Base-by-base conservation (phyloP, 345 rosid species). In the Citrus medica region DNA sequence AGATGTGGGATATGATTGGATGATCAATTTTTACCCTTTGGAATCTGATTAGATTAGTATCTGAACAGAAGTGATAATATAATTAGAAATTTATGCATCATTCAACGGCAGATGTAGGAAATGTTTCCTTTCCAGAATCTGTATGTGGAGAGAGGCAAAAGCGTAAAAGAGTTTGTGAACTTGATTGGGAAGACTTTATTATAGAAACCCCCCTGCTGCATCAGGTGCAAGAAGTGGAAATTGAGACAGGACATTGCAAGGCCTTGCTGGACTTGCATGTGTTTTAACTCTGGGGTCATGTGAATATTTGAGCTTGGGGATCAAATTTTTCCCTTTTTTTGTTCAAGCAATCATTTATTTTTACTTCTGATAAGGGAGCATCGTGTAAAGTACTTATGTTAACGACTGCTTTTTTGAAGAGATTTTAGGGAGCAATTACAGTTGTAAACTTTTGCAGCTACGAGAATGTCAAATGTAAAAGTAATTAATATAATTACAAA, bases 101-200 rank as follows among this genome's bases (percentile, higher is more conserved):
- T 77, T 62, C 76, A 3, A 75, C 13, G 46, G 42, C 28, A 40
- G 81, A n/a, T 71, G 27, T 8, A 67, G 70, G 53, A 42, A 30
- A 72, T 28, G 22, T 30, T 73, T 59, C 38, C 32, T 0, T 64
- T 62, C 22, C 48, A 17, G 82, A 82, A 67, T 70, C 28, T 74
- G 58, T 70, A 46, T 51, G n/a, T 72, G 78, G 76, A 55, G 80
- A 84, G 79, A 90, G 42, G 24, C 33, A 85, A 86, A 89, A 75
- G 81, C 86, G 89, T 51, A 83, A 80, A 65, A 71, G 7, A 56
- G 78, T 17, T 19, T 61, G 60, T 68, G 89, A 79, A 21, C 76
- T 92, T 76, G 94, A 89, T 85, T 92, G 96, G 97, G 97, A 93
- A 73, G 99, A 91, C 83, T 82, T 92, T 78, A 76, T 95, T 21